Evolutionary conservation across 2,329 filamentous ascomycete species (phyloP).

Genomic region (Pseudophaeomoniella oleicola): DNA sequence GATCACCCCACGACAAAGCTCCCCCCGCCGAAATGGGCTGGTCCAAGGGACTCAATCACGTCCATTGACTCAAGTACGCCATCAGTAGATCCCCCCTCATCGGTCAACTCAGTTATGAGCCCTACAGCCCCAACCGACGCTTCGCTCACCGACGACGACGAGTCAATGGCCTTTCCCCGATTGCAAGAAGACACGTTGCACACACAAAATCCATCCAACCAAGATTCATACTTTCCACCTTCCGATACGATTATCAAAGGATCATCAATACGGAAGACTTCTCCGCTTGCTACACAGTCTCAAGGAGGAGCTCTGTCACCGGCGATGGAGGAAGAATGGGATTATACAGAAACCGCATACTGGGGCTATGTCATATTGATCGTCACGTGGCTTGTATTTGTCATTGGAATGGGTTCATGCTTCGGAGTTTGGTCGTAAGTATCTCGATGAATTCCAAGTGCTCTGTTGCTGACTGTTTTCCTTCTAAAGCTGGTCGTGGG

Average conservation of each 20-base stretch:
- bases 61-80: conserved; percentile 18
- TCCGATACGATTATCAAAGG: conserved; percentile 20
- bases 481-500: conserved; percentile 78
- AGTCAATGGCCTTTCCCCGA: conserved; percentile 50
- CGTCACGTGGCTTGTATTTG: conserved; percentile 90
- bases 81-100: conserved; percentile 18
- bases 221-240: conserved; percentile 48
- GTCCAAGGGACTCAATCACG: conserved; percentile 11
- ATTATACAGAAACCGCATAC: conserved; percentile 90
- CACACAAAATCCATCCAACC: conserved; percentile 24
- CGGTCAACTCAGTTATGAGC: conserved; percentile 27
- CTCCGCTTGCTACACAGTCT: conserved; percentile 22
- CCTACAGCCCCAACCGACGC: conserved; percentile 46
- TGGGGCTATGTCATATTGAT: conserved; percentile 93
- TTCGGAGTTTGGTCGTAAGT: conserved; percentile 60
- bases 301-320: conserved; percentile 15
- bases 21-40: conserved; percentile 12
- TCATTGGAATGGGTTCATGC: conserved; percentile 91
- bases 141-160: conserved; percentile 75
- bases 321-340: conserved; percentile 47
- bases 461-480: too few relatives aligned
- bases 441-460: neutral
- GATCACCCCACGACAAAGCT: conserved; percentile 8
- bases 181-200: conserved; percentile 17
- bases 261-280: conserved; percentile 16